Base-by-base conservation (phyloP, 495 filamentous ascomycete genomes). In the Durotheca rogersii region DNA sequence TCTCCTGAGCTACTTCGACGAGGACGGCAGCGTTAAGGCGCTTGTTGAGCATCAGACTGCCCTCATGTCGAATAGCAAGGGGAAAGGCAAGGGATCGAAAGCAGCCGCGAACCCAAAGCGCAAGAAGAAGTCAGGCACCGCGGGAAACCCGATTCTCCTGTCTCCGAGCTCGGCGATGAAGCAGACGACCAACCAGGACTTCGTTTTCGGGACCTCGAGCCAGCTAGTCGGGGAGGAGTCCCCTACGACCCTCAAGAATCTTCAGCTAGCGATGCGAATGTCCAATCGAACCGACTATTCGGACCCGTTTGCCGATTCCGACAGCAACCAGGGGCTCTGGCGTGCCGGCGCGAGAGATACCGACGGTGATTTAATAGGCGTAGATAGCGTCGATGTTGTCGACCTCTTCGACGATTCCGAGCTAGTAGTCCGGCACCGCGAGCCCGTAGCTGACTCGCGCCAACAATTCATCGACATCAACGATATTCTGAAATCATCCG, bases 141-240 rank as follows among this genome's bases (percentile, higher is more conserved):
- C 52, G 29, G 64, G 61, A 7, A 74, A 61, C 37, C 76, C 57
- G 34, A 75, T 82, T 3, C 67, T 95, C 6, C 74, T 90, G 20
- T 89, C 89, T 2, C 92, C 92, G 1, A 72, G 74, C 41, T 82
- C 82, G 31, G 92, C 90, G 12, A 61, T 82, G 33, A 80, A 81
- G 49, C 76, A 82, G 51, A 69, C 86, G n/a, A 72, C 83, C 3
- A 71, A 80, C 5, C 92, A 95, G 62, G 83, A 91, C 51, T 84
- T 95, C 52, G 68, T 96, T 1, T 97, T 97, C 66, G 92, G 91
- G 11, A 96, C 90, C 1, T 94, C 87, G 12, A 96, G 91, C 67
- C 92, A 97, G 65, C 71, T 97, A 12, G 87, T 86, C 37, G 74
- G 76, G 42, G 86, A 89, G 29, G 83, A 90, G 39, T 88, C 88